A percentile compares a stretch with the other conserved stretches of the same genome.
Evolutionary conservation across 352 stramenopile genomes (phyloP).

Genomic region (Blastocystis sp.): DNA sequence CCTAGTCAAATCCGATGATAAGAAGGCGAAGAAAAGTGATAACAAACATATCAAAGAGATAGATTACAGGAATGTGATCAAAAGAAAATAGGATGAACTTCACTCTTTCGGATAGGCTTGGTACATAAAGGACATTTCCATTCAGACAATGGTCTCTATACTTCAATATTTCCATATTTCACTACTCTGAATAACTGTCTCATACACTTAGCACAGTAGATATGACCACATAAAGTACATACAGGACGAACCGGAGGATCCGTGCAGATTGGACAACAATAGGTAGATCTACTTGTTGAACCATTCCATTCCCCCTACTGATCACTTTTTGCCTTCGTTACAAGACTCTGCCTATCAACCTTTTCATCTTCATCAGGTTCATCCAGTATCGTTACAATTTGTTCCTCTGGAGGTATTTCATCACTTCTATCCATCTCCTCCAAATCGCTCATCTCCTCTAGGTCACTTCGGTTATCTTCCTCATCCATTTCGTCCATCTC

Average conservation of each 20-base stretch:
- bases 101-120: background rate
- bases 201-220: constrained; percentile 32
- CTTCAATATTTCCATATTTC: background rate
- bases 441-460: background rate
- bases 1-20: background rate
- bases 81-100: constrained; percentile 21
- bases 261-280: constrained; percentile 46
- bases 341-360: background rate
- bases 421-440: background rate
- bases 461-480: background rate
- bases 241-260: background rate
- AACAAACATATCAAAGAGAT: background rate
- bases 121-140: constrained; percentile 60
- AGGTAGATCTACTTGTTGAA: background rate
- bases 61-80: background rate
- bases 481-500: background rate
- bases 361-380: background rate
- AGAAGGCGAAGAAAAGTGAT: background rate
- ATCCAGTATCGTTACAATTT: background rate
- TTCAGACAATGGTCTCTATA: constrained; percentile 3
- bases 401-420: background rate
- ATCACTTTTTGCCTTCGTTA: background rate
- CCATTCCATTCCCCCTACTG: background rate
- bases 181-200: constrained; percentile 2
- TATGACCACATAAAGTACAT: constrained; percentile 35